Evolutionary conservation across 179 eudicot species (phyloP).

Genomic region (Vitellaria paradoxa): DNA sequence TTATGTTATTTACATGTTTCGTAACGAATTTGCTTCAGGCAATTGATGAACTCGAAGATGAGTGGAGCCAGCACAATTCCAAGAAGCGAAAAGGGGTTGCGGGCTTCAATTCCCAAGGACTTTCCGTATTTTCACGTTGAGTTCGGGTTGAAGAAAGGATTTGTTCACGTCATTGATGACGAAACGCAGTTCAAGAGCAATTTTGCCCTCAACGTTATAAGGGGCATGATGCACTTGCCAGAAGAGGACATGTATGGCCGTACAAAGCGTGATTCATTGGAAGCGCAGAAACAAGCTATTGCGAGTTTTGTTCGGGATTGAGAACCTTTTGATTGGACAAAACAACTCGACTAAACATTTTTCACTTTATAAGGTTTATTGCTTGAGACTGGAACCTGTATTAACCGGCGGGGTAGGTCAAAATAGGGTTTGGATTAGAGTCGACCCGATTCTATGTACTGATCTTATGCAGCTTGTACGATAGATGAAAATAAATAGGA

Average conservation of each 20-base stretch:
- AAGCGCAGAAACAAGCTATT: constrained; percentile 66
- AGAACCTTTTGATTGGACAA: constrained; percentile 93
- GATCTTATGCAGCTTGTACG: too few species aligned
- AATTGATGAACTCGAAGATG: constrained; percentile 96
- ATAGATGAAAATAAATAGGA: too few species aligned
- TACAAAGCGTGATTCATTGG: constrained; percentile 56
- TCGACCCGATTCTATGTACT: too few species aligned
- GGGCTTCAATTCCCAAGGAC: constrained; percentile 80
- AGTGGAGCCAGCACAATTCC: constrained; percentile 97
- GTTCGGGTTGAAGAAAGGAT: constrained; percentile 79
- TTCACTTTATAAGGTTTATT: too few species aligned
- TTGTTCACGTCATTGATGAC: constrained; percentile 94
- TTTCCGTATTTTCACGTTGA: constrained; percentile 96
- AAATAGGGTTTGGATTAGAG: too few species aligned
- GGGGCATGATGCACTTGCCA: constrained; percentile 76
- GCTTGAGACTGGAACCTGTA: too few species aligned
- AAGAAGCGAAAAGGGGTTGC: constrained; percentile 82
- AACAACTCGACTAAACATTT: constrained; percentile 63
- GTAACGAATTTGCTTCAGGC: constrained; percentile 47
- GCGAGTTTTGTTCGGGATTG: constrained; percentile 62
- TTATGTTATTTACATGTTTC: constrained; percentile 5
- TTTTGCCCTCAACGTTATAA: constrained; percentile 73
- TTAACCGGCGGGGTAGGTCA: too few species aligned
- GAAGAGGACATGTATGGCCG: constrained; percentile 91
- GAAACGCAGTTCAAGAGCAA: constrained; percentile 67